A percentile compares a stretch with the other conserved stretches of the same genome.
Conservation (phyloP, 192 early-diverging fungal species). For the Powellomyces hirtus region DNA sequence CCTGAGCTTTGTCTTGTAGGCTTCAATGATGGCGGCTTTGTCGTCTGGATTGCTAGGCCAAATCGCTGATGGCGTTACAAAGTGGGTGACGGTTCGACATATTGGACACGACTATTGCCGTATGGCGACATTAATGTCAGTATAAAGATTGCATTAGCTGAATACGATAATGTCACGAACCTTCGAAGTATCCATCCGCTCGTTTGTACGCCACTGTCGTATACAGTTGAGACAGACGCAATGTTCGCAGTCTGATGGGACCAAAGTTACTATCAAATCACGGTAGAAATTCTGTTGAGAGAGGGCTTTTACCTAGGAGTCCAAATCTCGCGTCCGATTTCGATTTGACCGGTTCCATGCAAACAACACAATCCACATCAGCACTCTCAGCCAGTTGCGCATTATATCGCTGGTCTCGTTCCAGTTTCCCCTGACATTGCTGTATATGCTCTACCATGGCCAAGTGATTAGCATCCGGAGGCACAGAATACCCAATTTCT, state of each 20-base stretch:
- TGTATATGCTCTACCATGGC: constrained; percentile 26
- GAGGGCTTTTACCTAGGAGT: constrained; percentile 33
- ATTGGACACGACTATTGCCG: constrained; percentile 48
- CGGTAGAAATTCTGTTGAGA: too few species aligned
- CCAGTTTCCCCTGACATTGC: not conserved
- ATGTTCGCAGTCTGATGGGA: constrained; percentile 43
- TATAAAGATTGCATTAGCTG: not conserved
- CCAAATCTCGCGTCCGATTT: constrained; percentile 53
- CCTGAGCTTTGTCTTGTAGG: constrained; percentile 45
- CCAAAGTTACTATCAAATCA: not conserved
- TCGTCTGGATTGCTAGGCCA: constrained; percentile 33
- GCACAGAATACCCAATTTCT: not conserved
- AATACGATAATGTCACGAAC: constrained; percentile 6
- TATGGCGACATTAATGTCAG: too few species aligned
- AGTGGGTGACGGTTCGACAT: constrained; percentile 46
- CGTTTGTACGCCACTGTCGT: constrained; percentile 47
- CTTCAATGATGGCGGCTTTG: constrained; percentile 42
- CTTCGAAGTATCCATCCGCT: constrained; percentile 47
- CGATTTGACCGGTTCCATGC: constrained; percentile 43
- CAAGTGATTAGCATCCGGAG: not conserved
- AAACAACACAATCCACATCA: constrained; percentile 51
- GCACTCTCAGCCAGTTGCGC: constrained; percentile 8
- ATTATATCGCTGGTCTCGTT: not conserved
- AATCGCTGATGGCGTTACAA: constrained; percentile 45
- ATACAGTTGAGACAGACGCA: constrained; percentile 52